A percentile compares a stretch with the other conserved stretches of the same genome.
Conservation (phyloP, 1,139 yeast genomes). For the Diutina scorzettiae region DNA sequence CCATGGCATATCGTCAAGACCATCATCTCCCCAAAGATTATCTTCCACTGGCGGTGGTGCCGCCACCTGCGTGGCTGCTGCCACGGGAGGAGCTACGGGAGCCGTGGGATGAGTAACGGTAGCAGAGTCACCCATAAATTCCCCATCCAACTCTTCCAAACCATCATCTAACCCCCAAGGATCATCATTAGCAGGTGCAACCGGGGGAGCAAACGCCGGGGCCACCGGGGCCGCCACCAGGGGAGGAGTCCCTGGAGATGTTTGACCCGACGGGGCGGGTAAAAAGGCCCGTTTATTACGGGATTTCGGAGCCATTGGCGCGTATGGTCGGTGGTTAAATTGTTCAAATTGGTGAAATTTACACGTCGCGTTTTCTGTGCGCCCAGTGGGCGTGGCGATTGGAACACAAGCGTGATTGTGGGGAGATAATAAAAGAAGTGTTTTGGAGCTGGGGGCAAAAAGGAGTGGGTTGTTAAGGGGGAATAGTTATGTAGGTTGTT, state of each 20-base stretch:
- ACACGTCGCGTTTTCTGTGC: constrained; percentile 1
- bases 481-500: too few relatives aligned
- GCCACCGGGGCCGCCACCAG: not conserved
- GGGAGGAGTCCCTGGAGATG: not conserved
- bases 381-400: too few relatives aligned
- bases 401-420: too few relatives aligned
- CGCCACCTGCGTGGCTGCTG: too few relatives aligned
- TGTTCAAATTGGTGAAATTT: too few relatives aligned
- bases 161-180: constrained; percentile 2
- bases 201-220: not conserved
- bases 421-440: too few relatives aligned
- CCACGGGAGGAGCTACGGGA: too few relatives aligned
- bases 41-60: not conserved
- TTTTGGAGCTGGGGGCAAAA: too few relatives aligned
- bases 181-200: not conserved
- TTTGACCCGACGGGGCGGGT: not conserved
- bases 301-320: not conserved
- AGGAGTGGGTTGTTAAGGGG: too few relatives aligned
- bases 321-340: too few relatives aligned
- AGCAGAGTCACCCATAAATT: too few relatives aligned
- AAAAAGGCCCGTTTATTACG: constrained; percentile 1
- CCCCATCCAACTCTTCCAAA: not conserved
- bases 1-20: not conserved
- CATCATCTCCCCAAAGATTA: not conserved
- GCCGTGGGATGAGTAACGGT: too few relatives aligned